Percentiles rank a stretch among this genome's conserved stretches.
Conservation (phyloP, 192 early-diverging fungal species). For the Helicostylum pulchrum region DNA sequence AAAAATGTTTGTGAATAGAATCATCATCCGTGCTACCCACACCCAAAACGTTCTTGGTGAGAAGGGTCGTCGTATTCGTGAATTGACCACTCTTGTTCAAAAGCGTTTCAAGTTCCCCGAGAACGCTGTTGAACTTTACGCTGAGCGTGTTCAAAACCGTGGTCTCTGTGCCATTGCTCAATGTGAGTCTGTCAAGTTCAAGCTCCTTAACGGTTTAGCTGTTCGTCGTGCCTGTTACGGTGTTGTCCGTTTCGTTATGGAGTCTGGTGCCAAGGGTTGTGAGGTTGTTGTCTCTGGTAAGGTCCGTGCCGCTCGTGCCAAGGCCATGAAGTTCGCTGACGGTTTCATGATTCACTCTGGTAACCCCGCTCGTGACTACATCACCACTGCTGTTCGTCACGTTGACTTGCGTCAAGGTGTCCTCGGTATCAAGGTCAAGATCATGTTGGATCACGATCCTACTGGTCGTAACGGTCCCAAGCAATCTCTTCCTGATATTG, state of each 20-base stretch:
- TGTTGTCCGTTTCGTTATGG: conserved; percentile 98
- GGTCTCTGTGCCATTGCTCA: conserved; percentile 98
- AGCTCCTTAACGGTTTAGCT: conserved; percentile 94
- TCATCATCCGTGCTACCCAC: conserved; percentile 98
- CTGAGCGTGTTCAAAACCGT: conserved; percentile 94
- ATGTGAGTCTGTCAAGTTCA: conserved; percentile 98
- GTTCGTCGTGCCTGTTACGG: conserved; percentile 97
- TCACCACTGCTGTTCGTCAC: conserved; percentile 95
- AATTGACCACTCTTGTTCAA: conserved; percentile 96
- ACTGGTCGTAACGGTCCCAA: conserved; percentile 92
- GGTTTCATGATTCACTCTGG: conserved; percentile 99
- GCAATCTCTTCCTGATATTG: conserved; percentile 91
- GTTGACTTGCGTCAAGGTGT: conserved; percentile 98
- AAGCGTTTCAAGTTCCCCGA: conserved; percentile 99
- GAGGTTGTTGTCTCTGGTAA: conserved; percentile 99
- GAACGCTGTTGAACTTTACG: conserved; percentile 97
- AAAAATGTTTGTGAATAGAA: conserved; percentile 28
- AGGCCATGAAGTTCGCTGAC: conserved; percentile 99
- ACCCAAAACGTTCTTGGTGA: conserved; percentile 98
- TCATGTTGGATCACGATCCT: conserved; percentile 95
- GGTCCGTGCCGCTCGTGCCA: conserved; percentile 99
- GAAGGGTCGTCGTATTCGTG: conserved; percentile 98
- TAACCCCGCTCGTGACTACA: conserved; percentile 94
- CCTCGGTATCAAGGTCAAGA: conserved; percentile 99
- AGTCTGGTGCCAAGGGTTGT: conserved; percentile 98